Percentiles rank a stretch among this genome's conserved stretches.
Conservation (phyloP, 129 eudicot genomes). For the Centrapalus pauciflorus region DNA sequence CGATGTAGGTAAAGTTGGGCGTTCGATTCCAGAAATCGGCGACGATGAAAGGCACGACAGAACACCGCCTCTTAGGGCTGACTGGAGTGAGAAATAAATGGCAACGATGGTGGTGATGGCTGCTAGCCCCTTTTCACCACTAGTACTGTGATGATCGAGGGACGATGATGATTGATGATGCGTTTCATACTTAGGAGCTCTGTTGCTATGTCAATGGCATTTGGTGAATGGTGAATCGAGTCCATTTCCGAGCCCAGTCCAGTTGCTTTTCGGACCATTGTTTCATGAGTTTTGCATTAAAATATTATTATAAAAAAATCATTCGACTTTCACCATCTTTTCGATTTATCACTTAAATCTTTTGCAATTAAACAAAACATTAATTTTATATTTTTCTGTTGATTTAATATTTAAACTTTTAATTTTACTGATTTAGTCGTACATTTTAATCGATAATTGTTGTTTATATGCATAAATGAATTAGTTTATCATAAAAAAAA, state of each 20-base stretch:
- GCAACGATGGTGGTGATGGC: constrained; percentile 13
- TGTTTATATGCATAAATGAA: no score
- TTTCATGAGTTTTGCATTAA: no score
- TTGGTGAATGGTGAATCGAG: not conserved
- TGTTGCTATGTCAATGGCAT: not conserved
- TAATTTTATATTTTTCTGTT: no score
- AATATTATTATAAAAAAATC: no score
- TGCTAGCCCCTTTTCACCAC: constrained; percentile 19
- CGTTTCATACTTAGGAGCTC: not conserved
- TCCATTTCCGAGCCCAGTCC: constrained; percentile 12
- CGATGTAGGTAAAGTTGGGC: not conserved
- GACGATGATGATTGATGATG: not conserved
- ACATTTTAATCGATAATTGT: no score
- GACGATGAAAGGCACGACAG: not conserved
- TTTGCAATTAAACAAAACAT: no score
- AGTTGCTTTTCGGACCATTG: not conserved
- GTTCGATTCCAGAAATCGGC: constrained; percentile 4
- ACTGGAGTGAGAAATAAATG: constrained; percentile 14
- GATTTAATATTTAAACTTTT: no score
- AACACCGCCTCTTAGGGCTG: not conserved
- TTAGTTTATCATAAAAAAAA: no score
- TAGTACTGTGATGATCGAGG: constrained; percentile 7
- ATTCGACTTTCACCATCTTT: no score
- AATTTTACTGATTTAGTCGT: no score
- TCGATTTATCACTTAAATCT: no score